Evolutionary conservation across 1,139 yeast species (phyloP).

Genomic region (Chernovozyma aurita): DNA sequence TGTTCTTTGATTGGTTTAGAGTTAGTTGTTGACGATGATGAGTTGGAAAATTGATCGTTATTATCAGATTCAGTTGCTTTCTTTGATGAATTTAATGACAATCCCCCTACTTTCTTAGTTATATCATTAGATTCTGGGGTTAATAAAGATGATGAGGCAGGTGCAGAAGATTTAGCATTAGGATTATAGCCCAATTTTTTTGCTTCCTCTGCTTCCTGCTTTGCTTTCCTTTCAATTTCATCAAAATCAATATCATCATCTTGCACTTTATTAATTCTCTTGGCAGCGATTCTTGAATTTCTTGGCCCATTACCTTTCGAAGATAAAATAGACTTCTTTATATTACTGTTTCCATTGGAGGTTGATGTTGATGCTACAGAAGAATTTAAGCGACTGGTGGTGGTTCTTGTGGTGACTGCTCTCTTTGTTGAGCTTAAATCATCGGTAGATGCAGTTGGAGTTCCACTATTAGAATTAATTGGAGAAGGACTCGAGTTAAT

Average conservation of each 20-base stretch:
- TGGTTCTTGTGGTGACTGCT: constrained; percentile 19
- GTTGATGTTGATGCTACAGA: constrained; percentile 12
- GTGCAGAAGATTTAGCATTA: constrained; percentile 26
- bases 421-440: constrained; percentile 21
- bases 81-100: constrained; percentile 4
- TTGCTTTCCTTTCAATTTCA: constrained; percentile 83
- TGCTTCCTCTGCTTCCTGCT: constrained; percentile 74
- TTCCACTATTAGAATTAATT: constrained; percentile 43
- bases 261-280: constrained; percentile 42
- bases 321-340: constrained; percentile 38
- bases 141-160: neutral
- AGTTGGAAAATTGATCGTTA: neutral
- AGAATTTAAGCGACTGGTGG: constrained; percentile 15
- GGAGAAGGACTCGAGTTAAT: constrained; percentile 52
- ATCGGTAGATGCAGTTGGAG: constrained; percentile 43
- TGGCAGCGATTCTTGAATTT: constrained; percentile 54
- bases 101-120: constrained; percentile 8
- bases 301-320: constrained; percentile 45
- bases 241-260: constrained; percentile 80
- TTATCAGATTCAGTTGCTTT: constrained; percentile 4
- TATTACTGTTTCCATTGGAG: constrained; percentile 15
- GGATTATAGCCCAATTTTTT: constrained; percentile 72
- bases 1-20: constrained; percentile 46
- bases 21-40: constrained; percentile 1
- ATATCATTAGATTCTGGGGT: constrained; percentile 5